Base-by-base conservation (phyloP, 805 yeast species). In the Candida maesae region DNA sequence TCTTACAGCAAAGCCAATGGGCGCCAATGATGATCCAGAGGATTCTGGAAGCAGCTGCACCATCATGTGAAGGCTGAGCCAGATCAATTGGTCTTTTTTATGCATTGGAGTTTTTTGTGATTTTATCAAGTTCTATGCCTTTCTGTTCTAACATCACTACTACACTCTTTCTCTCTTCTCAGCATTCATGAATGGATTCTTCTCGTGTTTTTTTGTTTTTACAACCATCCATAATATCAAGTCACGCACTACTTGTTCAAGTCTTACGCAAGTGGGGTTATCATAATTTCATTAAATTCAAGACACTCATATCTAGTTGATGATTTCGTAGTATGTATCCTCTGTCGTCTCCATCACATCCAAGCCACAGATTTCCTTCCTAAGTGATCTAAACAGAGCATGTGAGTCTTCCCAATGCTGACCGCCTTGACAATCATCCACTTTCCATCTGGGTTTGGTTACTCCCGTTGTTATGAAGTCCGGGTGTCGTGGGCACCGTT, bases 1-100 rank as follows among this genome's bases (percentile, higher is more conserved):
- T 2, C 72, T 91, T 52, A 82, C 85, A 47, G 95, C 95, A 12
- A 86, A 79, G 58, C 85, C 95, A 37, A 86, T 81, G 66, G 91
- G 90, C 40, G 79, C 78, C 37, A 67, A 68, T 47, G 74, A 71
- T 41, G 73, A 70, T 39, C 57, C 59, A 9, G 62, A 58, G n/a
- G 61, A 59, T 7, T 44, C 49, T 18, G 56, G 60, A 12, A 56
- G 60, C 33, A 46, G 62, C 35, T 71, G 75, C 60, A 56, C 58
- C 24, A 61, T 70, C 50, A 68, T 70, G 74, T 70, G 55, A 64
- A 6, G 6, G 20, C 5, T 14, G n/a, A 9, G 25, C 11, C 25
- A 9, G 11, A 23, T 23, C 11, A 11, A 9, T 23, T 8, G 26
- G 9, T 5, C 18, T 14, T 23, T 21, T 17, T 17, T 35, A 4